Percentiles rank a stretch among this genome's conserved stretches.
Evolutionary conservation across 768 basidiomycete genomes (phyloP).

Genomic region (Rubroboletus pulcherrimus): DNA sequence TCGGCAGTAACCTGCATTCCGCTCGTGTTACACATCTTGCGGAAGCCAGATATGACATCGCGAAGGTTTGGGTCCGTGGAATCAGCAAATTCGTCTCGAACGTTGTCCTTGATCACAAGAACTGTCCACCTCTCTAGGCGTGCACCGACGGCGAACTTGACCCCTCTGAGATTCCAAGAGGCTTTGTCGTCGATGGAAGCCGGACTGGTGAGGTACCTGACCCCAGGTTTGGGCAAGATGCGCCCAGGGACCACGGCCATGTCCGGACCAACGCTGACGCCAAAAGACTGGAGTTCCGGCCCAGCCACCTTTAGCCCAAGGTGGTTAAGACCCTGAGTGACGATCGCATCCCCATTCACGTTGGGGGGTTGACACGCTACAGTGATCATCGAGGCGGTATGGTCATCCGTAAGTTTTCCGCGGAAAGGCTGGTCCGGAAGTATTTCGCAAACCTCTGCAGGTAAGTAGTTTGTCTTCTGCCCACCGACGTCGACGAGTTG

Average conservation of each 20-base stretch:
- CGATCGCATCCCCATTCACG: conserved; percentile 45
- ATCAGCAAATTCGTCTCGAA: conserved; percentile 58
- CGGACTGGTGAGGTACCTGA: conserved; percentile 37
- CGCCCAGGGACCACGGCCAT: conserved; percentile 58
- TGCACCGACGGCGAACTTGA: conserved; percentile 58
- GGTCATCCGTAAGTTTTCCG: conserved; percentile 55
- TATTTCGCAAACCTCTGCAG: conserved; percentile 49
- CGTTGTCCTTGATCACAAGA: conserved; percentile 60
- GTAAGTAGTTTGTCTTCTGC: conserved; percentile 39
- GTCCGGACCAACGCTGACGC: conserved; percentile 41
- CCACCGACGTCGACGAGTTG: conserved; percentile 49
- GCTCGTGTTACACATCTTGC: conserved; percentile 55
- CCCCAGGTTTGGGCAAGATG: conserved; percentile 41
- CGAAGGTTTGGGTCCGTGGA: conserved; percentile 52
- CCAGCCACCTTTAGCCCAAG: conserved; percentile 39
- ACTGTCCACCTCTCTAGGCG: conserved; percentile 62
- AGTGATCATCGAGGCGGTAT: conserved; percentile 49
- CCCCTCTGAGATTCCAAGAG: conserved; percentile 51
- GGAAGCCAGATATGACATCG: conserved; percentile 48
- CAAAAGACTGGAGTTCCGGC: conserved; percentile 40
- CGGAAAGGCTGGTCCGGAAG: conserved; percentile 38
- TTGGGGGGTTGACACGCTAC: conserved; percentile 48
- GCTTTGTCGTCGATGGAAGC: conserved; percentile 41
- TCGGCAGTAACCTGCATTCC: conserved; percentile 53
- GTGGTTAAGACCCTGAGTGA: conserved; percentile 38